Evolutionary conservation across 768 basidiomycete species (phyloP), one percentile per base, ranked within the genome.

Genomic region (Saitozyma sp.): DNA sequence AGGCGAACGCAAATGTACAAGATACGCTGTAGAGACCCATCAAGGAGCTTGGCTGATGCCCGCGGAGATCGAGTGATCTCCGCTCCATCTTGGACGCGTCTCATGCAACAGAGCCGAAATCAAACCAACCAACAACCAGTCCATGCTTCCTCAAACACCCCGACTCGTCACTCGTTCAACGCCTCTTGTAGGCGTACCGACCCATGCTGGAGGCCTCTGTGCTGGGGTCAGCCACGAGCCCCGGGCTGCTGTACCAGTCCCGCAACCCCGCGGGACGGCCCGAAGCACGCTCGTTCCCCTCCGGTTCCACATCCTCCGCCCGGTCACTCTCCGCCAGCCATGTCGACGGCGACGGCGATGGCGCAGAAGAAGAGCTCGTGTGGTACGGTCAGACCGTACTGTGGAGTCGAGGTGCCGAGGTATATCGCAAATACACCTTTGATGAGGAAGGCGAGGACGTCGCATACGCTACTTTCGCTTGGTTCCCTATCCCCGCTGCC

Each of bases 401-500:
- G 10, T 80, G 78, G 77, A 74, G 68, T 41, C 48, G 65, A 50
- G 74, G 76, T 14, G 50, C 65, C 9, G 51, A 75, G 50, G 48
- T 80, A 8, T 70, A 68, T 42, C 62, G 75, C 42, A 66, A 70
- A 29, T 80, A 66, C 50, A 70, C 74, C 7, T 79, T 73, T 53
- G 69, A 72, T 0, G 56, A 64, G 7, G 69, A 74, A 39, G 62
- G 58, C 11, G 74, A 76, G 51, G 63, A 67, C 49, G 67, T 78
- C 40, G 50, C 64, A 4, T 65, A 59, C 39, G 78, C 73, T 9
- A 49, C 69, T 2, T 80, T 80, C 54, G 78, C 70, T 10, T 69
- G 65, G 65, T 78, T 79, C 54, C 54, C 39, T 5, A 46, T 46
- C 19, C 53, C 29, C 17, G 43, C 9, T 9, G 49, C 38, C 37